phyloP scores from a whole-genome alignment of 176 grass and related monocot species.

The Aegilops bicornis region DNA sequence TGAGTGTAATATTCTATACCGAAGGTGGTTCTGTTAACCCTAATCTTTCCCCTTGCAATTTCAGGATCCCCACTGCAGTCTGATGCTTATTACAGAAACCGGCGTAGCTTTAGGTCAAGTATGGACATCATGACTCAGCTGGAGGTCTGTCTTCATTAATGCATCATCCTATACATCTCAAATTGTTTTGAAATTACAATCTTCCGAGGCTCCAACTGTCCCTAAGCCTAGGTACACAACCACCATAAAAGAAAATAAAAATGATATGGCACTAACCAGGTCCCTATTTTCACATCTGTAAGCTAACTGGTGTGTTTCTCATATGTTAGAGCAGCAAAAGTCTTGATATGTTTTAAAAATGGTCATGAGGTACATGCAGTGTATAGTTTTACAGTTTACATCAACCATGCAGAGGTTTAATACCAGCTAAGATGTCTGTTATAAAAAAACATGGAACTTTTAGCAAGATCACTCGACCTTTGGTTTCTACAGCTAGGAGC shows the following conservation, averaged over 20 bases:
- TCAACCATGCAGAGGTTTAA: not conserved
- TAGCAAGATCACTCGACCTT: not conserved
- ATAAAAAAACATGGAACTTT: not conserved
- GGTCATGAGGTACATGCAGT: not conserved
- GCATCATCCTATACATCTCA: not conserved
- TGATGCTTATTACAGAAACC: constrained; percentile 64
- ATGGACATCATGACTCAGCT: constrained; percentile 75
- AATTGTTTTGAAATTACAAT: constrained; percentile 23
- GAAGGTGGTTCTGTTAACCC: constrained; percentile 38
- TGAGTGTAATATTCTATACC: constrained; percentile 32
- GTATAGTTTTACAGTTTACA: constrained; percentile 3
- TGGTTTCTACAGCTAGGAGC: not conserved
- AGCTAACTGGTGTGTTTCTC: not conserved
- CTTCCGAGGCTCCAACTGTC: not conserved
- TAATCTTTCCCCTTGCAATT: constrained; percentile 50
- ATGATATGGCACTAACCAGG: not conserved
- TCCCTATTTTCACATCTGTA: not conserved
- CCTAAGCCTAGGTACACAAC: constrained; percentile 4
- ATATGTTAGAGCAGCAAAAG: not conserved
- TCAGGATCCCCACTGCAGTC: constrained; percentile 63
- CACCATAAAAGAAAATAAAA: not conserved
- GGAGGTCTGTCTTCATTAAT: constrained; percentile 58
- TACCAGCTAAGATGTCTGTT: not conserved
- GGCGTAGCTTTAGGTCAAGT: constrained; percentile 65
- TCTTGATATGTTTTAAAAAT: not conserved